Evolutionary conservation across 768 basidiomycete genomes (phyloP).

Genomic region (Tremella yokohamensis): DNA sequence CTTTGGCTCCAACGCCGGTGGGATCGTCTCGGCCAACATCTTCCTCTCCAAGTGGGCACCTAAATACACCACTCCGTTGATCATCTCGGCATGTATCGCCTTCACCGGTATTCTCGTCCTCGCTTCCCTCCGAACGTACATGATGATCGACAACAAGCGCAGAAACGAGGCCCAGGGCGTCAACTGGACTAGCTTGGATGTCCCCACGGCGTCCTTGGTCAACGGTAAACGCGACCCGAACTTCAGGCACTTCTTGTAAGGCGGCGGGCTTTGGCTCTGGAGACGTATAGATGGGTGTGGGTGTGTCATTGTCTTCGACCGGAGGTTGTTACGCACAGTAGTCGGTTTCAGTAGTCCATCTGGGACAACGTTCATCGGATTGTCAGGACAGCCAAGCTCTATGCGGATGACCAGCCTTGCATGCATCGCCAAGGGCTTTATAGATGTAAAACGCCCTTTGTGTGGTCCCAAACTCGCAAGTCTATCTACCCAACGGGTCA

Average conservation of each 20-base stretch:
- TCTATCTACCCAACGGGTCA: too few species aligned
- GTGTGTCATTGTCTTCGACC: too few species aligned
- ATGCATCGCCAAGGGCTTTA: too few species aligned
- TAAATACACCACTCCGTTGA: slow-evolving; percentile 24
- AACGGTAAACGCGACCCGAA: slow-evolving; percentile 13
- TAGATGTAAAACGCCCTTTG: too few species aligned
- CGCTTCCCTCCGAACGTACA: slow-evolving; percentile 8
- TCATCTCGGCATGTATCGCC: slow-evolving; percentile 22
- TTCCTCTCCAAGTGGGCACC: slow-evolving; percentile 21
- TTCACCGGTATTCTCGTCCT: slow-evolving; percentile 15
- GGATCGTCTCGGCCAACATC: slow-evolving; percentile 29
- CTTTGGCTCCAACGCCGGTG: slow-evolving; percentile 22
- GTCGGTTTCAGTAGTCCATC: too few species aligned
- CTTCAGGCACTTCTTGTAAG: slow-evolving; percentile 16
- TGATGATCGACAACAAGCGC: slow-evolving; percentile 15
- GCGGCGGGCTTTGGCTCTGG: not conserved
- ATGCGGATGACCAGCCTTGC: too few species aligned
- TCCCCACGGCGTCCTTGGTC: slow-evolving; percentile 15
- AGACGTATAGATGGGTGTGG: too few species aligned
- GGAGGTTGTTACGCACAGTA: too few species aligned
- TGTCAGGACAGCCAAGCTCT: too few species aligned
- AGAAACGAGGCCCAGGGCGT: slow-evolving; percentile 23
- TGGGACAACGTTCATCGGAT: too few species aligned
- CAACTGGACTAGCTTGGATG: slow-evolving; percentile 22
- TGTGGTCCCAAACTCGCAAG: too few species aligned